phyloP scores from a whole-genome alignment of 192 early-diverging fungal genomes.

The Coemansia sp. region DNA sequence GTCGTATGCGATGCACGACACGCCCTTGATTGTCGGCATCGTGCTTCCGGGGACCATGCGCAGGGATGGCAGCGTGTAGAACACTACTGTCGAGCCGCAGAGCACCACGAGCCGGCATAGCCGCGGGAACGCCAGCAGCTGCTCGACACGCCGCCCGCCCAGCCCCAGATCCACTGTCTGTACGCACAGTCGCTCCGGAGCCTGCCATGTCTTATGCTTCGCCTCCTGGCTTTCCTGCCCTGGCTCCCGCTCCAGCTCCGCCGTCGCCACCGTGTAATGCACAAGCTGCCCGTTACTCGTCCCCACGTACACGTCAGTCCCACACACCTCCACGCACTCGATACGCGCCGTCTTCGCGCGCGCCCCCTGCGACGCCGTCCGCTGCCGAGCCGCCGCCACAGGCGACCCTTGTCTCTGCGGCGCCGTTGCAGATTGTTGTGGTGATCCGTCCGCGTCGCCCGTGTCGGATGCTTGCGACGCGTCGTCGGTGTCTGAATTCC shows the following conservation, averaged over 20 bases:
- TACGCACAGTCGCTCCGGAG: conserved; percentile 22
- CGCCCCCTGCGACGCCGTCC: conserved; percentile 1
- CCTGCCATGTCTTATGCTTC: neutral
- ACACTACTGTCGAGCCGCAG: conserved; percentile 30
- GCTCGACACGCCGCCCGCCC: conserved; percentile 41
- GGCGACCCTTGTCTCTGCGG: neutral
- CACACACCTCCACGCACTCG: conserved; percentile 41
- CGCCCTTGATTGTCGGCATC: conserved; percentile 32
- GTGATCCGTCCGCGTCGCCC: neutral
- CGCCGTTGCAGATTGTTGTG: too few species aligned
- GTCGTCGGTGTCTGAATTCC: neutral
- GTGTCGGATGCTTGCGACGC: neutral
- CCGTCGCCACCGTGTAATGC: conserved; percentile 28
- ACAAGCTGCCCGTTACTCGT: conserved; percentile 36
- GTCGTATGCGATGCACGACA: conserved; percentile 38
- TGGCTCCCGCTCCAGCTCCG: too few species aligned
- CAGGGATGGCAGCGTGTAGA: conserved; percentile 31
- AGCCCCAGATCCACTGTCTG: conserved; percentile 19
- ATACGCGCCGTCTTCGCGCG: conserved; percentile 7
- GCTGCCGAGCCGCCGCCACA: neutral
- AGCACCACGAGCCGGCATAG: conserved; percentile 32
- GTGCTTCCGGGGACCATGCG: conserved; percentile 7
- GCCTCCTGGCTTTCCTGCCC: too few species aligned
- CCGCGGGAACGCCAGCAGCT: conserved; percentile 35
- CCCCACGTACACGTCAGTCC: conserved; percentile 34